Conservation (phyloP, 108 stramenopile genomes). For the Pseudonitzschia delicatissima region DNA sequence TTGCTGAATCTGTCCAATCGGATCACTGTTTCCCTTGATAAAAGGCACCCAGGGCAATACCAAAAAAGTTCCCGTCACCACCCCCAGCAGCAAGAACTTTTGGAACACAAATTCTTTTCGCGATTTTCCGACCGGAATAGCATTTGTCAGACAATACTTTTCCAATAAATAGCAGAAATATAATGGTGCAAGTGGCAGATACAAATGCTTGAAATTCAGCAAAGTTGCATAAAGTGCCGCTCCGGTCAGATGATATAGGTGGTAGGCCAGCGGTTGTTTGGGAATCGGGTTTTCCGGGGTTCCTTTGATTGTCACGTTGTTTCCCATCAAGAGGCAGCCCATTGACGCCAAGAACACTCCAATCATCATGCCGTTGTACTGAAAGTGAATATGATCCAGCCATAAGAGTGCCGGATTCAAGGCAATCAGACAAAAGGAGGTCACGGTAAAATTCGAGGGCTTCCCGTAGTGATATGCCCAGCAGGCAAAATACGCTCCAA, state of each 20-base stretch:
- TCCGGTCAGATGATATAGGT: slow-evolving; percentile 43
- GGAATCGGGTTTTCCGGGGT: background rate
- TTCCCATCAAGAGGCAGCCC: slow-evolving; percentile 52
- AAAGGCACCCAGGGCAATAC: slow-evolving; percentile 71
- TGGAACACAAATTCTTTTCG: slow-evolving; percentile 34
- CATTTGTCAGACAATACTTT: slow-evolving; percentile 58
- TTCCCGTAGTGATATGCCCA: slow-evolving; percentile 12
- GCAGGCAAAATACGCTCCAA: slow-evolving; percentile 54
- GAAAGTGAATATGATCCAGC: slow-evolving; percentile 94
- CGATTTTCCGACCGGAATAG: background rate
- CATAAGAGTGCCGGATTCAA: slow-evolving; percentile 82
- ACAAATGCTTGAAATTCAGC: slow-evolving; percentile 92
- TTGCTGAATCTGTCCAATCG: slow-evolving; percentile 51
- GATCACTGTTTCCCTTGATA: slow-evolving; percentile 28
- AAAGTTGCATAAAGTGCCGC: slow-evolving; percentile 74
- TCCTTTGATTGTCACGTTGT: slow-evolving; percentile 8
- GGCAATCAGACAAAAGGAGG: slow-evolving; percentile 53
- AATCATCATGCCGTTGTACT: slow-evolving; percentile 94
- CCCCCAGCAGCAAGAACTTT: slow-evolving; percentile 55
- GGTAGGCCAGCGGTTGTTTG: slow-evolving; percentile 14
- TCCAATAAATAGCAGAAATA: slow-evolving; percentile 81
- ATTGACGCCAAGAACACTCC: slow-evolving; percentile 82
- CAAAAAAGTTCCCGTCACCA: slow-evolving; percentile 49
- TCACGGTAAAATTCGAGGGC: slow-evolving; percentile 21
- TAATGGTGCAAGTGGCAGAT: slow-evolving; percentile 82